Base-by-base conservation (phyloP, 2,329 filamentous ascomycete genomes). In the Periglandula ipomoeae region DNA sequence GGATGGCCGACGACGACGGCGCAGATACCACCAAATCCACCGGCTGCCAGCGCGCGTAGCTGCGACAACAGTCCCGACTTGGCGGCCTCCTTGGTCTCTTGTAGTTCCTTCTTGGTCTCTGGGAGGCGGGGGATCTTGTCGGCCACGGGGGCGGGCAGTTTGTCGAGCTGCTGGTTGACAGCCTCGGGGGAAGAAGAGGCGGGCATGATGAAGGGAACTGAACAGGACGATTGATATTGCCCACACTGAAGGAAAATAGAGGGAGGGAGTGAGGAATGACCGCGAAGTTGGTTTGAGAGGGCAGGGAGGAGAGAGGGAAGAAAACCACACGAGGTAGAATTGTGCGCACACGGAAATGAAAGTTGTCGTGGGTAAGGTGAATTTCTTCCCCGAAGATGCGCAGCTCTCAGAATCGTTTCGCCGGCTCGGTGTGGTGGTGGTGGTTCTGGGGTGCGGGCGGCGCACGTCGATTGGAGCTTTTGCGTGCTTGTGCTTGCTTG, bases 1-100 rank as follows among this genome's bases (percentile, higher is more conserved):
- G 93, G 93, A 68, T 98, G 93, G 50, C 93, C 87, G 51, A 97
- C 90, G 38, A 98, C 66, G 48, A 98, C 93, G 50, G 93, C 91
- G 72, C 88, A 97, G 43, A 98, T 69, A 59, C 93, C 93, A 58
- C 93, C 93, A 52, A 95, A 94, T 53, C 89, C 93, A 59, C 93
- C 93, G 7, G 91, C 91, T 8, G 78, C 84, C 46, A 98, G 79
- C 38, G 91, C 93, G 52, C 91, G 85, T 54, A 95, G 67, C 65
- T 81, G 78, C 19, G 76, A 64, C 13, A 69, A 59, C 46, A 67
- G 59, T 34, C 59, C 64, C 17, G 69, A 65, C 22, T 65, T 58
- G 35, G 65, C 55, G 43, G 62, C 55, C 26, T 27, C 65, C 54
- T 71, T 71, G 43, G 66, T 53, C 48, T 73, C 69, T 42, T 63